Evolutionary conservation across 202 grass and related monocot species (phyloP).

Genomic region (Schoenoplectus triqueter): DNA sequence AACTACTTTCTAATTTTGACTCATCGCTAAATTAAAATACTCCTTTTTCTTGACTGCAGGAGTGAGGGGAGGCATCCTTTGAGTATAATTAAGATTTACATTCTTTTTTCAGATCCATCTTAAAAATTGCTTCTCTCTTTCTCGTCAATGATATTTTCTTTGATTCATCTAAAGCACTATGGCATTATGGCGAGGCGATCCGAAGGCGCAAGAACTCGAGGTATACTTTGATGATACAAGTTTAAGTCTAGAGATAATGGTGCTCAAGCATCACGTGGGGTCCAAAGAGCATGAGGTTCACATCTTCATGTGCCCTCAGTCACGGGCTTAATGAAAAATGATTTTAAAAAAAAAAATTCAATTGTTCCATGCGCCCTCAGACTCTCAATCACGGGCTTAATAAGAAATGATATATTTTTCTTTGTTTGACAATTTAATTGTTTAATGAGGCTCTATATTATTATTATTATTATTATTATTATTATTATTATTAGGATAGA

Average conservation of each 20-base stretch:
- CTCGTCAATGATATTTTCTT: too few relatives aligned
- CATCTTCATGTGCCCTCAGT: slow-evolving; percentile 69
- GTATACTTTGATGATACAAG: slow-evolving; percentile 82
- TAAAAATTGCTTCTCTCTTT: too few relatives aligned
- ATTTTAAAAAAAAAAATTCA: too few relatives aligned
- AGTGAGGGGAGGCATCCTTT: too few relatives aligned
- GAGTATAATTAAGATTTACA: too few relatives aligned
- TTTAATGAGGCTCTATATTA: slow-evolving; percentile 34
- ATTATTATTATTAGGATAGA: slow-evolving; percentile 7
- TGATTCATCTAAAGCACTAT: too few relatives aligned
- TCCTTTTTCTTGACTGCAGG: too few relatives aligned
- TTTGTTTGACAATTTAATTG: slow-evolving; percentile 36
- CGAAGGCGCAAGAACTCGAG: slow-evolving; percentile 77
- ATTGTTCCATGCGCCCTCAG: too few relatives aligned
- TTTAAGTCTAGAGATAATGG: slow-evolving; percentile 81
- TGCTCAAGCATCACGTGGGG: slow-evolving; percentile 72
- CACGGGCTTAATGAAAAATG: slow-evolving; percentile 40
- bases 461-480: slow-evolving; percentile 33
- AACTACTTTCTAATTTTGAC: too few relatives aligned
- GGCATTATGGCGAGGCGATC: not conserved
- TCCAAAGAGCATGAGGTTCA: slow-evolving; percentile 95
- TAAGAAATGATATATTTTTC: slow-evolving; percentile 38
- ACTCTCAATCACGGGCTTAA: slow-evolving; percentile 10
- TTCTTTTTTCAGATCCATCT: too few relatives aligned
- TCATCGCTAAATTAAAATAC: too few relatives aligned